Evolutionary conservation across 2,329 filamentous ascomycete genomes (phyloP).

Genomic region (Aspergillus sp.): DNA sequence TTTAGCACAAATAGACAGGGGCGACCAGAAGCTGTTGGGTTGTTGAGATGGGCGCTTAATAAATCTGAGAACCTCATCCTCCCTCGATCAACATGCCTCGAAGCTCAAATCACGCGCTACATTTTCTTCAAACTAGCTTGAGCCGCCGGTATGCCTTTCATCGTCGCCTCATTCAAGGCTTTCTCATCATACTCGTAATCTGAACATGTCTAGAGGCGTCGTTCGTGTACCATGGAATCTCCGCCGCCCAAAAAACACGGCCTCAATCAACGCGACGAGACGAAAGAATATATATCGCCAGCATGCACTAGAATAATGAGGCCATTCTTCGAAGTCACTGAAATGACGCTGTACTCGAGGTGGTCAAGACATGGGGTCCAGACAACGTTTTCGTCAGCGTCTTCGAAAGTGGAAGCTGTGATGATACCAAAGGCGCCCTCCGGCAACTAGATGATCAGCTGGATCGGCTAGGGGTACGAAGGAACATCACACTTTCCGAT

Average conservation of each 20-base stretch:
- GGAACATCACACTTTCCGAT: constrained; percentile 58
- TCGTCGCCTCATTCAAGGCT: constrained; percentile 17
- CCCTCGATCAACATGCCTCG: too few species aligned
- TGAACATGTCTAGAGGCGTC: constrained; percentile 23
- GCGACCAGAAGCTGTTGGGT: too few species aligned
- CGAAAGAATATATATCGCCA: constrained; percentile 62
- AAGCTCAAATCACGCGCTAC: not conserved
- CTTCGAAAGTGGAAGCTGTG: constrained; percentile 68
- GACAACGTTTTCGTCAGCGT: constrained; percentile 68
- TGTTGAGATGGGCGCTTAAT: too few species aligned
- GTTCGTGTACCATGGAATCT: constrained; percentile 16
- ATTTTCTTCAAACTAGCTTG: too few species aligned
- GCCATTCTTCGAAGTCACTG: constrained; percentile 60
- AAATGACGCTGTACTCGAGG: constrained; percentile 59
- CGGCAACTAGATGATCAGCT: constrained; percentile 57
- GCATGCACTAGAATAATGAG: constrained; percentile 68
- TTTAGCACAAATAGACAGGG: too few species aligned
- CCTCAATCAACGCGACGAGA: constrained; percentile 11
- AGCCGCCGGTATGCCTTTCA: constrained; percentile 10
- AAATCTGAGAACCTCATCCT: too few species aligned
- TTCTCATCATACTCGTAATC: constrained; percentile 17
- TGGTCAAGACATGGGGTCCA: constrained; percentile 58
- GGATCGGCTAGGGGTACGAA: constrained; percentile 52
- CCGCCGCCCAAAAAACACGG: constrained; percentile 11
- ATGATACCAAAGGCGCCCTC: constrained; percentile 65